phyloP scores from a whole-genome alignment of 106 monocot genomes.

The Amphibolis antarctica region DNA sequence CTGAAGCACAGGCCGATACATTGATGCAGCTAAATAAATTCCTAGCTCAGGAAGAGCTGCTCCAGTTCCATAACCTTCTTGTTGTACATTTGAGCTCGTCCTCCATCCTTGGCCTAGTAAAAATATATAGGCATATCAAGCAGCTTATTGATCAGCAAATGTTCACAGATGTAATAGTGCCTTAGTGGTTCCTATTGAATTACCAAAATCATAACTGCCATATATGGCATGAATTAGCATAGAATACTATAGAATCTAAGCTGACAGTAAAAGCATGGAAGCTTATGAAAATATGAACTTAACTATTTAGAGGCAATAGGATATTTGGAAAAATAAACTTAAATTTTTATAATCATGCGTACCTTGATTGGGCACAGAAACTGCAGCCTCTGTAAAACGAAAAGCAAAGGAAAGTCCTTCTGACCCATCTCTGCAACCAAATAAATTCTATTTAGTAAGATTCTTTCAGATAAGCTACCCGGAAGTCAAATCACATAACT shows the following conservation, averaged over 20 bases:
- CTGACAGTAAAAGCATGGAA: too few species aligned
- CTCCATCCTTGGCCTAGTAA: conserved; percentile 80
- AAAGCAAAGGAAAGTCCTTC: conserved; percentile 99
- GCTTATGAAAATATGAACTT: too few species aligned
- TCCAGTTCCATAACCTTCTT: conserved; percentile 95
- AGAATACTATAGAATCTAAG: too few species aligned
- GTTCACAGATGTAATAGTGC: background rate
- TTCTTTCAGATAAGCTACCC: too few species aligned
- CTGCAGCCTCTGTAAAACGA: conserved; percentile 80
- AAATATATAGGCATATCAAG: conserved; percentile 12
- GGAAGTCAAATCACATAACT: too few species aligned
- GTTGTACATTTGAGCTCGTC: conserved; percentile 52
- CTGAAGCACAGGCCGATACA: conserved; percentile 96
- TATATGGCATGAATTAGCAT: too few species aligned
- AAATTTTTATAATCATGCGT: conserved; percentile 3
- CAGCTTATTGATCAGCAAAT: background rate
- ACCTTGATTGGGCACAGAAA: conserved; percentile 66
- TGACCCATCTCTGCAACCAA: conserved; percentile 67
- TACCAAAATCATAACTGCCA: too few species aligned
- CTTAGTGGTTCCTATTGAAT: too few species aligned
- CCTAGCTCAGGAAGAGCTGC: conserved; percentile 88
- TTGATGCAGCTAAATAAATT: conserved; percentile 93
- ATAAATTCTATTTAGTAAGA: background rate
- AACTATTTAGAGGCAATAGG: background rate
- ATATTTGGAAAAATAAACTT: background rate